A percentile compares a stretch with the other conserved stretches of the same genome.
Conservation (phyloP, 225 moss, liverwort and hornwort genomes). For the Climacium dendroides region DNA sequence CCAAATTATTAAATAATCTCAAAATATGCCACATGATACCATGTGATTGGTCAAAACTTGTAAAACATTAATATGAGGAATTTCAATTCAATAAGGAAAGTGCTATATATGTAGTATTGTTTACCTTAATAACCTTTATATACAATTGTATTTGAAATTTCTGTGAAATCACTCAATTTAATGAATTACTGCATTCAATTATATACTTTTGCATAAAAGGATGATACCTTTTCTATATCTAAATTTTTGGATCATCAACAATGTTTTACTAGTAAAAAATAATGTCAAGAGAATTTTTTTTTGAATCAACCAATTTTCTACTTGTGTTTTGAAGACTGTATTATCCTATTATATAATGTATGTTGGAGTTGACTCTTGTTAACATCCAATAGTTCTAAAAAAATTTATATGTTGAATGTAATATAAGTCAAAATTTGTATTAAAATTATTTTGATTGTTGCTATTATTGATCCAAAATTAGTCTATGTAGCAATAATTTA, state of each 20-base stretch:
- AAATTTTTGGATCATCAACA: background rate
- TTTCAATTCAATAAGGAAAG: background rate
- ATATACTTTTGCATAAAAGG: background rate
- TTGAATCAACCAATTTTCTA: background rate
- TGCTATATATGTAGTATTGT: background rate
- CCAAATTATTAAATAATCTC: background rate
- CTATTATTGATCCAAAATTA: background rate
- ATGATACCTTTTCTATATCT: background rate
- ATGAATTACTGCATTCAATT: background rate
- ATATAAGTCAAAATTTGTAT: background rate
- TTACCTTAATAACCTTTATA: background rate
- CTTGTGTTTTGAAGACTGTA: background rate
- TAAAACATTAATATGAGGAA: background rate
- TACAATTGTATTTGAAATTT: background rate
- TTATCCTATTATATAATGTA: background rate
- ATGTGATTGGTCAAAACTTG: background rate
- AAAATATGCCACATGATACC: background rate
- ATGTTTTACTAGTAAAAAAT: background rate
- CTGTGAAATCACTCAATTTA: too few relatives aligned
- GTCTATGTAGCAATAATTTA: background rate
- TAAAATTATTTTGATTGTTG: background rate
- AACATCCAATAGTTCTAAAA: background rate
- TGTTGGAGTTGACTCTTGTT: background rate
- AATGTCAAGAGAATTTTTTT: rapidly evolving
- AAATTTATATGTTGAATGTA: background rate